Evolutionary conservation across 2,329 filamentous ascomycete genomes (phyloP), one percentile per base, ranked within the genome.

Genomic region (Dactylellina leptospora): DNA sequence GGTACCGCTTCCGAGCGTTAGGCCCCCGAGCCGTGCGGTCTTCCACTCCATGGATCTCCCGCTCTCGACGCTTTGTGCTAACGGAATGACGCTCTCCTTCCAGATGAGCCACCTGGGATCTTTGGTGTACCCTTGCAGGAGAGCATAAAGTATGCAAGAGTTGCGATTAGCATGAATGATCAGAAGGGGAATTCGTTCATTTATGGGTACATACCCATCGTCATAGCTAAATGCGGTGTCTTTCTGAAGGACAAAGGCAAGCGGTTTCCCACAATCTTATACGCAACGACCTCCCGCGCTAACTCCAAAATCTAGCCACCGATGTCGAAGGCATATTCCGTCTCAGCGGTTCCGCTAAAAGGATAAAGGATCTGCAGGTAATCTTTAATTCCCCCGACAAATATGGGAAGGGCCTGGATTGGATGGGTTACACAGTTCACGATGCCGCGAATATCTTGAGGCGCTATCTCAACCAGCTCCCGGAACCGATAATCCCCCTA

Each of bases 341-440:
- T 45, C 84, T 99, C 44, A 96, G 90, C 79, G 95, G 95, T 54
- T 97, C 95, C 33, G 93, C 96, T 78, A 97, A 97, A 82, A 90
- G 95, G 74, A 99, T 99, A 82, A 99, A 97, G 80, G 95, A 97
- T 80, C 86, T 99, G 27, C 93, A 96, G 80, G 87, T 85, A 25
- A 86, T 92, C 2, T 99, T 99, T 80, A 91, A 97, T 80, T 96
- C 93, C 0, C 95, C 95, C 40, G 92, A 96, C 77, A 86, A 93
- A 77, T 99, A 96, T 79, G 95, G 95, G 60, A 99, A 99, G 81
- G 95, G 95, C 13, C 85, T 99, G 23, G 91, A 96, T 77, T 99
- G 95, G 95, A 90, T 92, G 48, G 95, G 95, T 48, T 99, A 96
- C 80, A 99, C 95, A 0, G 95, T 99, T 42, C 95, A 99, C 80